These are phyloP conservation scores for Leucoagaricus sp. DNA, from an alignment of 1,284 basidiomycete species.

Conservation along the genomic window DNA sequence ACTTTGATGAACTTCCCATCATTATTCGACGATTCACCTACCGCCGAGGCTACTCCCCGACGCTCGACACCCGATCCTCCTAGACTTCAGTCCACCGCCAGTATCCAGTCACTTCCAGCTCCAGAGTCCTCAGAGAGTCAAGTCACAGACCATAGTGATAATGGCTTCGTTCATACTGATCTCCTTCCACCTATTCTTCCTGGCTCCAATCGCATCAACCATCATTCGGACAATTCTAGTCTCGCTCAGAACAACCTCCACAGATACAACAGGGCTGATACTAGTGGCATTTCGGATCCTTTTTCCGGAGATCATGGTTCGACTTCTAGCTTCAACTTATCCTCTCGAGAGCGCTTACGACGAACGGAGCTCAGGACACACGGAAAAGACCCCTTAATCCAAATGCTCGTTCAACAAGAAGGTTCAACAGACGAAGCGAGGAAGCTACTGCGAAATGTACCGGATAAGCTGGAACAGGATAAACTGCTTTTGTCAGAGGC, in stretches of 20 bases:
- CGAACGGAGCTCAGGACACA: slow-evolving; percentile 27
- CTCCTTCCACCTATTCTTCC: neutral
- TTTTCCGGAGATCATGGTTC: neutral
- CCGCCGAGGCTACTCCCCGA: neutral
- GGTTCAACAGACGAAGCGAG: slow-evolving; percentile 28
- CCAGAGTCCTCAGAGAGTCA: neutral
- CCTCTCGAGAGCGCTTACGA: slow-evolving; percentile 15
- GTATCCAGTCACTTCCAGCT: neutral
- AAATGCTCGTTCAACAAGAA: slow-evolving; percentile 28
- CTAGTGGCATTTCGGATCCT: neutral
- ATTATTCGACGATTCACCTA: neutral
- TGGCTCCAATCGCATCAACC: neutral
- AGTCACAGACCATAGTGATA: slow-evolving; percentile 9
- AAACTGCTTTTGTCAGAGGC: slow-evolving; percentile 25
- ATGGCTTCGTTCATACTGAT: slow-evolving; percentile 3
- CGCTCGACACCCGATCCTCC: neutral
- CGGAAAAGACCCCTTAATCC: slow-evolving; percentile 27
- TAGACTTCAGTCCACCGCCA: neutral
- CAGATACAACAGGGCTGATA: neutral
- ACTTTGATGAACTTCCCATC: neutral
- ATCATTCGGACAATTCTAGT: neutral
- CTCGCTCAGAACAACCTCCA: slow-evolving; percentile 3
- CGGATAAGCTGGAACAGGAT: slow-evolving; percentile 29
- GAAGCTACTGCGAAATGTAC: slow-evolving; percentile 26
- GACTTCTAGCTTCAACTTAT: neutral